Evolutionary conservation across 2,329 filamentous ascomycete species (phyloP), one percentile per base, ranked within the genome.

Genomic region (Zymoseptoria brevis): DNA sequence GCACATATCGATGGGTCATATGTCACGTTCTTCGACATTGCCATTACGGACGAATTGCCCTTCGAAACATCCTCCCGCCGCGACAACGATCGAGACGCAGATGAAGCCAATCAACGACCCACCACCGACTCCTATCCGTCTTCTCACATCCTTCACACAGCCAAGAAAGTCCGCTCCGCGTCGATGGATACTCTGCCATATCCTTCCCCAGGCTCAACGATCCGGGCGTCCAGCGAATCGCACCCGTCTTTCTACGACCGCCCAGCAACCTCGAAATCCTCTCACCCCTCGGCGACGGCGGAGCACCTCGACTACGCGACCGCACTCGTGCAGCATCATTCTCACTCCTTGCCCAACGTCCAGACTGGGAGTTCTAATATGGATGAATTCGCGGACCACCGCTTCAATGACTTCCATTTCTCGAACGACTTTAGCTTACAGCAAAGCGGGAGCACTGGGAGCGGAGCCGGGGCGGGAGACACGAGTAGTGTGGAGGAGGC

Each of bases 1-100:
- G 80, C 84, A 58, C 78, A 80, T 4, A 89, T 94, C 57, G 89
- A 94, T 67, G 84, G 87, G 1, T 85, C 88, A 1, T 88, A 91
- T 68, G 78, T 93, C 45, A 87, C 83, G 16, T 83, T 94, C 57
- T 76, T 82, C 1, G 88, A 93, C 66, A 81, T 87, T 1, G 73
- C 81, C 30, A 41, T 63, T 7, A 75, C 86, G 13, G 86, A 89
- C 62, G 81, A 19, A 8, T 8, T 4, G 19, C 51, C 22, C 21
- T 9, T 7, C 11, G 35, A 45, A 13, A n/a, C 35, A 45, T n/a
- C 0, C 7, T 45, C 35, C 13, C 13, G 35, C 35, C 35, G 13
- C 13, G 35, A 45, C 16, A 45, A 16, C 35, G 35, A 13, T 16
- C 35, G 35, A 45, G 5, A 45, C 35, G 4, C 35, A 13, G 35